Evolutionary conservation across 352 stramenopile genomes (phyloP).

Genomic region (Pythium scleroteichum): DNA sequence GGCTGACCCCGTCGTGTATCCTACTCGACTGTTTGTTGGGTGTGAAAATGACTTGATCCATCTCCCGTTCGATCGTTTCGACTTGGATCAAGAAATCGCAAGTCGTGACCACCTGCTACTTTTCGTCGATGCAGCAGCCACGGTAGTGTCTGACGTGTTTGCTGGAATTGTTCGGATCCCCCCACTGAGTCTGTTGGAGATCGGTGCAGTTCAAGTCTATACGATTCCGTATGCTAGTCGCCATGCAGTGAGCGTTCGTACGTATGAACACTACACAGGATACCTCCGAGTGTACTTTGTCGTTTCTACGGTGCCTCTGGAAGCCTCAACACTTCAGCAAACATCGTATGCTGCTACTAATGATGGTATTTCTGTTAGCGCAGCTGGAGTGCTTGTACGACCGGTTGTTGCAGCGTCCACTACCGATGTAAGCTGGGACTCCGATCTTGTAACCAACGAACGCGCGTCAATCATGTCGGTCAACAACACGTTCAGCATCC

Average conservation of each 20-base stretch:
- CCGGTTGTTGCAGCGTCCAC: background rate
- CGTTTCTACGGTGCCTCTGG: conserved; percentile 40
- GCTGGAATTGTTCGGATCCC: conserved; percentile 27
- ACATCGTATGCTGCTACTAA: conserved; percentile 28
- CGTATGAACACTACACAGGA: conserved; percentile 36
- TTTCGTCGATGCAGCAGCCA: conserved; percentile 32
- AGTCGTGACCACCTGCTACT: conserved; percentile 21
- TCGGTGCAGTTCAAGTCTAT: conserved; percentile 32
- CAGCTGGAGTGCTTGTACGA: conserved; percentile 28
- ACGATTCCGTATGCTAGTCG: conserved; percentile 37
- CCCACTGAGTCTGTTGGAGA: conserved; percentile 18
- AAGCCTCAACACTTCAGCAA: conserved; percentile 24
- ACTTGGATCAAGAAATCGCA: conserved; percentile 18
- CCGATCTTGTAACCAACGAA: background rate
- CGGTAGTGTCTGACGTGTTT: conserved; percentile 26
- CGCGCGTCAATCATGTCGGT: background rate
- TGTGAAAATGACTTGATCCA: conserved; percentile 8
- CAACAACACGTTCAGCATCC: background rate
- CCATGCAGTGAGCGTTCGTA: conserved; percentile 35
- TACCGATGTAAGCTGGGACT: background rate
- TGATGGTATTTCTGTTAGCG: conserved; percentile 39
- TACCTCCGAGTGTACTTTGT: conserved; percentile 47
- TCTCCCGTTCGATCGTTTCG: conserved; percentile 17
- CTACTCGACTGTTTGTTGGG: background rate
- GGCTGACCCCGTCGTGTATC: conserved; percentile 18